Percentiles rank a stretch among this genome's conserved stretches.
Evolutionary conservation across 2,329 filamentous ascomycete genomes (phyloP).

Genomic region (Stagonosporopsis cucurbitacearum): DNA sequence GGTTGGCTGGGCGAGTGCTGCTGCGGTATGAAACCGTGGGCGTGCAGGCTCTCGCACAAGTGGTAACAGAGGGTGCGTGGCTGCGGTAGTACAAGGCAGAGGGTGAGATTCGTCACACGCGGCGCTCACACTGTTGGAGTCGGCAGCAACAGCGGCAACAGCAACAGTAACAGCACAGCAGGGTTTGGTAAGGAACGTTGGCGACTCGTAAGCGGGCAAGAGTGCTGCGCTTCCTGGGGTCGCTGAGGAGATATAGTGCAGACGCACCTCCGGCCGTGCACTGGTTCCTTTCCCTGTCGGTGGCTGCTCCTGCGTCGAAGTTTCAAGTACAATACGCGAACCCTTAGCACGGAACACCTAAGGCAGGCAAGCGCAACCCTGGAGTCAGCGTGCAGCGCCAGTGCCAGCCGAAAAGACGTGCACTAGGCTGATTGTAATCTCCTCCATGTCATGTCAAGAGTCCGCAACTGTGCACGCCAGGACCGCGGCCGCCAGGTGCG

Average conservation of each 20-base stretch:
- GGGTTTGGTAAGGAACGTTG: conserved; percentile 14
- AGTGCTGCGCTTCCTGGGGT: conserved; percentile 8
- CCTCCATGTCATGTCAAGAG: conserved; percentile 19
- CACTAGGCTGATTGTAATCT: conserved; percentile 22
- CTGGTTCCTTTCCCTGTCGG: conserved; percentile 14
- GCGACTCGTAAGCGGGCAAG: conserved; percentile 21
- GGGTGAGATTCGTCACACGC: conserved; percentile 33
- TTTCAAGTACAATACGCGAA: conserved; percentile 36
- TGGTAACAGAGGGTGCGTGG: conserved; percentile 35
- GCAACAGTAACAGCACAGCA: too few species aligned
- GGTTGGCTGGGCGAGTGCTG: conserved; percentile 22
- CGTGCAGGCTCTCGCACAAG: conserved; percentile 38
- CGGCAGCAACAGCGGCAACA: conserved; percentile 6
- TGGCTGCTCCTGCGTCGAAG: conserved; percentile 22
- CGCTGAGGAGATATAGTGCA: conserved; percentile 16
- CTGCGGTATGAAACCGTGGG: conserved; percentile 39
- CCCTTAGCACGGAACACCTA: conserved; percentile 18
- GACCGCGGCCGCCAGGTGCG: conserved; percentile 1
- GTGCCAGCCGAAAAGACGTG: conserved; percentile 15
- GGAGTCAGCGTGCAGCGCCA: conserved; percentile 14
- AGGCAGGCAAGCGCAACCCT: conserved; percentile 3
- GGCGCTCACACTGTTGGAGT: conserved; percentile 20
- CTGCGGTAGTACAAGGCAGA: conserved; percentile 24
- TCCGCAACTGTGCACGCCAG: conserved; percentile 14
- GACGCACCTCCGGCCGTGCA: conserved; percentile 14